Evolutionary conservation across 1,139 yeast genomes (phyloP), one percentile per base, ranked within the genome.

Genomic region (Hansenula sp.): DNA sequence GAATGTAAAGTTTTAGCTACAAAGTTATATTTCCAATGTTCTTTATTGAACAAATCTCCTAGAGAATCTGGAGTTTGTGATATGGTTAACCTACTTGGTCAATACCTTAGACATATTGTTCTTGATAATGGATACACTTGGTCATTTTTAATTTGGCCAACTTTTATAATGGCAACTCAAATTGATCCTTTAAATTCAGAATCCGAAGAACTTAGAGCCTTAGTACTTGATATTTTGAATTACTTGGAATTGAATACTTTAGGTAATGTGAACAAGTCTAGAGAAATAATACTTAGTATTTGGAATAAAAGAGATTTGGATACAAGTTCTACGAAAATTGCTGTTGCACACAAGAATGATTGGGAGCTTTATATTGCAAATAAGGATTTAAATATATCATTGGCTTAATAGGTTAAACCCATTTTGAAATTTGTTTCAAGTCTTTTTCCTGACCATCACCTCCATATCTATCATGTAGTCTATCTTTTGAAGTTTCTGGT

Each of bases 401-500:
- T 41, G 21, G 46, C 44, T 30, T 30, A 30, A 21, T 21, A 9
- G 6, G 24, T 9, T 21, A 7, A 19, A 30, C 14, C 65, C 64
- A 61, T 13, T 46, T 36, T 7, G 42, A 34, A 6, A 60, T 43
- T 7, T 51, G 56, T 34, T 55, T 53, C 16, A 61, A 40, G 36
- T 61, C 65, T 34, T 55, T 52, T 9, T 60, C 44, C 33, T 36
- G 41, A 26, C 59, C 52, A 14, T 48, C 31, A 2, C 65, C 65
- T 14, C 66, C 66, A 33, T 43, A 41, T 43, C 66, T 48, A 13
- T 47, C 50, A 39, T 62, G 65, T n/a, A 48, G 26, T 41, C 61
- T 46, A 18, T 38, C 29, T n/a, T 32, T 39, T 2, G 57, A 43
- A 18, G 37, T 38, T 26, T 46, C 44, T 6, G 50, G 50, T 44